These are phyloP conservation scores for Mrakiaceae sp. DNA, from an alignment of 1,284 basidiomycete species.

Conservation along the genomic window DNA sequence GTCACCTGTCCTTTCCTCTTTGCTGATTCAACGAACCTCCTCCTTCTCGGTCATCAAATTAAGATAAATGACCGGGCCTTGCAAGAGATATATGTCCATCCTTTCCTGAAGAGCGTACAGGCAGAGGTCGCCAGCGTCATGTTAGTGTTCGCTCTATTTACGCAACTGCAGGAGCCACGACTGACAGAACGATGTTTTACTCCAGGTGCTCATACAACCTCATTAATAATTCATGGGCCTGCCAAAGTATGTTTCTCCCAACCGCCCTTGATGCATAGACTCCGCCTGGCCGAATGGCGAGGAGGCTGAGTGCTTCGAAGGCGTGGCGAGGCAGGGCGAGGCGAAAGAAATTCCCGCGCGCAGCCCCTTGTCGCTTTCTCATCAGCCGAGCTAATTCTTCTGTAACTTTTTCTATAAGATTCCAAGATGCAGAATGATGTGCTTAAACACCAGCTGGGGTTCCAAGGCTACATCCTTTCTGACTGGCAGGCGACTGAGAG, in stretches of 20 bases:
- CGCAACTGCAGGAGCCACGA: too few relatives aligned
- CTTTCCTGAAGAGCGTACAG: conserved; percentile 61
- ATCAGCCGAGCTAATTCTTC: too few relatives aligned
- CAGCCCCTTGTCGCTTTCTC: too few relatives aligned
- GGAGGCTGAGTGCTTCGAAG: too few relatives aligned
- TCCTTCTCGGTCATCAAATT: too few relatives aligned
- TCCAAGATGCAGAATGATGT: conserved; percentile 54
- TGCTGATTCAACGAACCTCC: too few relatives aligned
- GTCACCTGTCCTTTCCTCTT: too few relatives aligned
- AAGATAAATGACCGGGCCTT: conserved; percentile 54
- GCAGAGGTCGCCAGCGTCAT: conserved; percentile 65
- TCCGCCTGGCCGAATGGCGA: background rate
- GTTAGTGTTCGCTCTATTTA: conserved; percentile 37
- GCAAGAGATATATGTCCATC: conserved; percentile 53
- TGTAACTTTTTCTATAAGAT: conserved; percentile 24
- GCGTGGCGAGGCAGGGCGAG: too few relatives aligned
- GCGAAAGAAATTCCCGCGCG: too few relatives aligned
- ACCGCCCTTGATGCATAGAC: too few relatives aligned
- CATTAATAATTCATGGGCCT: conserved; percentile 51
- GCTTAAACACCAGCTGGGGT: conserved; percentile 61
- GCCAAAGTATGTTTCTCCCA: conserved; percentile 38
- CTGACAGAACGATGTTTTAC: background rate
- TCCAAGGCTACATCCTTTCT: conserved; percentile 58
- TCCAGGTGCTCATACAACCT: conserved; percentile 20
- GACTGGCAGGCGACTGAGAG: conserved; percentile 50